Evolutionary conservation across 805 yeast genomes (phyloP).

Genomic region (Candida nonsorbophila): DNA sequence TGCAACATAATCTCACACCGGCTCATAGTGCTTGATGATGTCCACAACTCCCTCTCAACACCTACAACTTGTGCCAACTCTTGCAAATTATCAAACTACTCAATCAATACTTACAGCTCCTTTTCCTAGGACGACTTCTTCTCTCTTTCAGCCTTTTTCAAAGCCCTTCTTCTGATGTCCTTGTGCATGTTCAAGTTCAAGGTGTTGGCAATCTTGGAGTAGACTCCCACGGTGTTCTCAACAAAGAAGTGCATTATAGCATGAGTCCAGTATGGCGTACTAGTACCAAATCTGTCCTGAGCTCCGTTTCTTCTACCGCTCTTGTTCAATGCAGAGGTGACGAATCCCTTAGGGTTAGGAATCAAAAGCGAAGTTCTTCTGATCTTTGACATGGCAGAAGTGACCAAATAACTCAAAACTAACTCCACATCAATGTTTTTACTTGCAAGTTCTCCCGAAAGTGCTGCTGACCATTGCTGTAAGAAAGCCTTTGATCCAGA

Average conservation of each 20-base stretch:
- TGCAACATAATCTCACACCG: too few species aligned
- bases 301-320: conserved; percentile 90
- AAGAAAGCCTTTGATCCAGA: conserved; percentile 95
- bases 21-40: too few species aligned
- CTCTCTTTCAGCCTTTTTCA: conserved; percentile 55
- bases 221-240: conserved; percentile 78
- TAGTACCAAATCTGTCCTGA: conserved; percentile 80
- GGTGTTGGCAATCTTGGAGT: conserved; percentile 60
- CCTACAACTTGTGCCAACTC: too few species aligned
- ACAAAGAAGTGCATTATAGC: conserved; percentile 85
- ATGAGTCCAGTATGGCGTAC: conserved; percentile 91
- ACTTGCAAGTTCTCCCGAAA: conserved; percentile 75
- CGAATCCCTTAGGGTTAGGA: conserved; percentile 81
- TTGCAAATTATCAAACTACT: too few species aligned
- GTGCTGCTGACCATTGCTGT: conserved; percentile 87
- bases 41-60: too few species aligned
- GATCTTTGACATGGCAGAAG: conserved; percentile 94
- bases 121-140: conserved; percentile 2
- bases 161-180: conserved; percentile 75
- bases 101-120: background rate
- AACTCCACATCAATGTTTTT: conserved; percentile 80
- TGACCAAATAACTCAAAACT: conserved; percentile 81
- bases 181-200: conserved; percentile 75
- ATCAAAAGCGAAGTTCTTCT: conserved; percentile 67
- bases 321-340: conserved; percentile 57